Conservation (phyloP, 148 eudicot species). For the Fagopyrum tataricum region DNA sequence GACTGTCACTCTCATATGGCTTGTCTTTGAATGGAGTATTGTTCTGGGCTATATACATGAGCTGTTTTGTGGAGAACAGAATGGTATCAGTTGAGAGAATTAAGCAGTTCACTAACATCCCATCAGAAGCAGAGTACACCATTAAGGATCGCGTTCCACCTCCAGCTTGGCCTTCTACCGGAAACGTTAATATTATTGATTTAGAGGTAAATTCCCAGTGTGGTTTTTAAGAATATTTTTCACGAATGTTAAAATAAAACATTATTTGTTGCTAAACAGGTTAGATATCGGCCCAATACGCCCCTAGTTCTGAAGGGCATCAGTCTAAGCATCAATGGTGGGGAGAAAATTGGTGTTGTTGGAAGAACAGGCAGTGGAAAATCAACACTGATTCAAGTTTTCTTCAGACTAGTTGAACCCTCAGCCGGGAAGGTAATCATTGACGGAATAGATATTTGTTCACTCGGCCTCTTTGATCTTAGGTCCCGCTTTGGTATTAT, state of each 20-base stretch:
- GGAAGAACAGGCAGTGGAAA: constrained; percentile 97
- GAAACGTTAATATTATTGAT: constrained; percentile 62
- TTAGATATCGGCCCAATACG: constrained; percentile 74
- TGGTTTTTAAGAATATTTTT: no score
- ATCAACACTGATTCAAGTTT: constrained; percentile 84
- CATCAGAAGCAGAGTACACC: constrained; percentile 84
- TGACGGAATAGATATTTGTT: constrained; percentile 62
- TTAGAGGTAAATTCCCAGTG: constrained; percentile 56
- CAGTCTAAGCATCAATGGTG: constrained; percentile 63
- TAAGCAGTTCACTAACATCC: constrained; percentile 68
- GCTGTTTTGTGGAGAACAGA: constrained; percentile 83
- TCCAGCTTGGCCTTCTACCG: constrained; percentile 65
- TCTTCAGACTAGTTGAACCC: constrained; percentile 92
- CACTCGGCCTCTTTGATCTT: constrained; percentile 79
- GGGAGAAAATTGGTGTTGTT: constrained; percentile 90
- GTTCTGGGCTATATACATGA: constrained; percentile 56
- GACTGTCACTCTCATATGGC: constrained; percentile 89
- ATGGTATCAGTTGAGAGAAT: constrained; percentile 97
- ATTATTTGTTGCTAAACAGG: constrained; percentile 35
- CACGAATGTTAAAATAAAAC: not conserved
- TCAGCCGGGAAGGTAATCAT: constrained; percentile 65
- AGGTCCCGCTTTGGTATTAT: constrained; percentile 95
- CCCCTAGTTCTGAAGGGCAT: constrained; percentile 89
- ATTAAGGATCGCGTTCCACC: constrained; percentile 55
- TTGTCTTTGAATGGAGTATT: constrained; percentile 67